Conservation (phyloP, 805 yeast species). For the Kurtzmaniella fragi region DNA sequence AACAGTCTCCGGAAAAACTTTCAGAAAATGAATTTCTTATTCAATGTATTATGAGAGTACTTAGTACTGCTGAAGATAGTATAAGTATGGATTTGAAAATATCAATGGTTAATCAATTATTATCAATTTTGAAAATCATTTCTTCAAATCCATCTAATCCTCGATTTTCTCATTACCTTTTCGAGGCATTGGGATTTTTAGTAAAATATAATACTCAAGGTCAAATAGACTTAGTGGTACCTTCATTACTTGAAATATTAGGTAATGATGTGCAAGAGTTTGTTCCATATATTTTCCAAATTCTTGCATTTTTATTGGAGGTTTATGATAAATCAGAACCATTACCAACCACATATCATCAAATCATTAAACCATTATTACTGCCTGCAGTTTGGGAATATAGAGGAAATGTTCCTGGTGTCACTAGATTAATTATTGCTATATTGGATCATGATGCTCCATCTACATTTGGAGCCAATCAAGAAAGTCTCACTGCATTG, state of each 20-base stretch:
- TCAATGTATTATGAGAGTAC: slow-evolving; percentile 80
- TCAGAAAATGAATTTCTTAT: slow-evolving; percentile 94
- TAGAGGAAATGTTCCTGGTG: slow-evolving; percentile 90
- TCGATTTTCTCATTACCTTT: slow-evolving; percentile 81
- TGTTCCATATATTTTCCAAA: slow-evolving; percentile 87
- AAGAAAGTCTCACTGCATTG: slow-evolving; percentile 57
- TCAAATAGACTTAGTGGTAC: slow-evolving; percentile 51
- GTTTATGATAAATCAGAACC: slow-evolving; percentile 41
- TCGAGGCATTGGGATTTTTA: slow-evolving; percentile 81
- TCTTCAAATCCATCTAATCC: slow-evolving; percentile 94
- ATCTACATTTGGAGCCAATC: slow-evolving; percentile 28
- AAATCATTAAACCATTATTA: slow-evolving; percentile 72
- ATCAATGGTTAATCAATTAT: slow-evolving; percentile 56
- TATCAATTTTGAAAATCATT: slow-evolving; percentile 64
- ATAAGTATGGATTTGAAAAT: slow-evolving; percentile 39
- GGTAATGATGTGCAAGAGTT: slow-evolving; percentile 90
- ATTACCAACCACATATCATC: slow-evolving; percentile 62
- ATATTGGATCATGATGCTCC: slow-evolving; percentile 48
- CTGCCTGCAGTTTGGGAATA: slow-evolving; percentile 94
- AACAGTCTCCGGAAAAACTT: slow-evolving; percentile 76
- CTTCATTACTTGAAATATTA: slow-evolving; percentile 60
- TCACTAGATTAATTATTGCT: slow-evolving; percentile 71
- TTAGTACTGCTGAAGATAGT: slow-evolving; percentile 66
- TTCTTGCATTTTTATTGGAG: slow-evolving; percentile 76
- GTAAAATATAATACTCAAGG: slow-evolving; percentile 44